Conservation (phyloP, 2,329 filamentous ascomycete genomes). For the Dothideomycetidae sp. region DNA sequence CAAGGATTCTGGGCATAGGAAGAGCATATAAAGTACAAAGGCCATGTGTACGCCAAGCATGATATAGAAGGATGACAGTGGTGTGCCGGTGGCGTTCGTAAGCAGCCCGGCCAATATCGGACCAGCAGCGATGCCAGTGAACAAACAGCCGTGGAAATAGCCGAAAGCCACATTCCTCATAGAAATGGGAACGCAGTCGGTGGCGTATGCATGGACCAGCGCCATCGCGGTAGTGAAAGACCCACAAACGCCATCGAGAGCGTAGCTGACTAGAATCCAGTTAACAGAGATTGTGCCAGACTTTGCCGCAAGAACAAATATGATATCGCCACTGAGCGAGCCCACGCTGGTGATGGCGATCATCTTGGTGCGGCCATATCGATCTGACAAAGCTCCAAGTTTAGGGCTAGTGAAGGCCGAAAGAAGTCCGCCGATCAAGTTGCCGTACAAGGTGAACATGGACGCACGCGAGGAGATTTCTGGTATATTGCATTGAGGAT, state of each 20-base stretch:
- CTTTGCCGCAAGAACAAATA: constrained; percentile 66
- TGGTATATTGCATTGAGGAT: constrained; percentile 65
- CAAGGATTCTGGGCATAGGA: constrained; percentile 73
- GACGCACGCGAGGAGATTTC: constrained; percentile 66
- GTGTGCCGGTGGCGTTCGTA: constrained; percentile 58
- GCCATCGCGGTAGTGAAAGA: constrained; percentile 77
- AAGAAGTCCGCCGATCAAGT: constrained; percentile 58
- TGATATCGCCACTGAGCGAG: constrained; percentile 57
- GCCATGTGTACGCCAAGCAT: constrained; percentile 55
- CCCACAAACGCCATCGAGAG: constrained; percentile 71
- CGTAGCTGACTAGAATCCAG: constrained; percentile 61
- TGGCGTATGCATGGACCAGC: constrained; percentile 70
- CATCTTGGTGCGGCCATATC: constrained; percentile 63
- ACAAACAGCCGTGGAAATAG: constrained; percentile 79
- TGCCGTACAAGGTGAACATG: constrained; percentile 63
- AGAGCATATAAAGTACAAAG: constrained; percentile 57
- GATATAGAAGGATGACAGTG: constrained; percentile 75
- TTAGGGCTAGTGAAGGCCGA: constrained; percentile 72
- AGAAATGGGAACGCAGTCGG: constrained; percentile 73
- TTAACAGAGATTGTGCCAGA: constrained; percentile 61
- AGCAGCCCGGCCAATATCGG: constrained; percentile 70
- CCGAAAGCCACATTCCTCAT: constrained; percentile 72
- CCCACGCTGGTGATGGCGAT: constrained; percentile 61
- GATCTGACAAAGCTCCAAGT: constrained; percentile 72
- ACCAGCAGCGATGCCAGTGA: constrained; percentile 75